These are phyloP conservation scores for Rhodomyrtus tomentosa DNA, from an alignment of 345 rosid species.

Conservation along the genomic window DNA sequence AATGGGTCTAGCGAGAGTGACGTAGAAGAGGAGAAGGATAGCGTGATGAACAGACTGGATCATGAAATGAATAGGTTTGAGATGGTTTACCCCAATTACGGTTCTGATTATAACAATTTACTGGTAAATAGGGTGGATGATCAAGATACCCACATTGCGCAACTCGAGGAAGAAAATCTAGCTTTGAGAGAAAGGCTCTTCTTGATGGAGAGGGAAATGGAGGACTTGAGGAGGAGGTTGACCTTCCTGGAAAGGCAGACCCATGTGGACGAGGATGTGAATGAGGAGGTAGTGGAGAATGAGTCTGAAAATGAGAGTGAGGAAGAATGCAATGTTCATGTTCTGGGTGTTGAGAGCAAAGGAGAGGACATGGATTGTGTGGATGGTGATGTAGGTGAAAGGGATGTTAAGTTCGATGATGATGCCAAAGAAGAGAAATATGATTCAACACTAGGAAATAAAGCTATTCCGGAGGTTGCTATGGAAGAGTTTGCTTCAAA, in stretches of 20 bases:
- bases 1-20: constrained; percentile 90
- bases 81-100: constrained; percentile 78
- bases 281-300: constrained; percentile 57
- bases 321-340: constrained; percentile 44
- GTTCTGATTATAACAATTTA: constrained; percentile 50
- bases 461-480: background rate
- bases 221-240: constrained; percentile 81
- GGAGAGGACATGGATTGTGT: constrained; percentile 1
- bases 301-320: constrained; percentile 61
- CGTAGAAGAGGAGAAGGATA: constrained; percentile 88
- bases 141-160: constrained; percentile 88
- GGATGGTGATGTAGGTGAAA: background rate
- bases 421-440: background rate
- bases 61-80: constrained; percentile 97
- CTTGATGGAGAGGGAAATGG: constrained; percentile 83
- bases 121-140: constrained; percentile 93
- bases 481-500: background rate
- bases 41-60: constrained; percentile 82
- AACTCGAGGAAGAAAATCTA: constrained; percentile 89
- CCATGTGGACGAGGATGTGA: constrained; percentile 39
- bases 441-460: background rate
- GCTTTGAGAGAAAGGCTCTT: constrained; percentile 84
- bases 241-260: constrained; percentile 68
- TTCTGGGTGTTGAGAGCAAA: constrained; percentile 1
- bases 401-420: background rate